Evolutionary conservation across 306 rosid genomes (phyloP).

Genomic region (Quercus cerris): DNA sequence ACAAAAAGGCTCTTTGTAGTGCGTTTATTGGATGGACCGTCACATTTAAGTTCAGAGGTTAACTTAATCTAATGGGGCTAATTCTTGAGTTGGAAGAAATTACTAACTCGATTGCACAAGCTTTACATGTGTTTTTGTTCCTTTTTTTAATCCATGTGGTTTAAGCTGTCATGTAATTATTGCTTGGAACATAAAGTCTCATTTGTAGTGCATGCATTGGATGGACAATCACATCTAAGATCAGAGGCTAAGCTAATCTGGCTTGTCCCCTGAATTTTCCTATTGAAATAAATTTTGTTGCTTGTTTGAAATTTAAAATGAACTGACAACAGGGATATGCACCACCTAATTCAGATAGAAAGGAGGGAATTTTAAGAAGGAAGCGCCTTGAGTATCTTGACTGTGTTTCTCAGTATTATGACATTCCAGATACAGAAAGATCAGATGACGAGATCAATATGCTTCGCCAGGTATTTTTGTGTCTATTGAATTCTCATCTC

Average conservation of each 20-base stretch:
- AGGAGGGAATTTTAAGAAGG: constrained; percentile 91
- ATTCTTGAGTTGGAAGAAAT: too few species aligned
- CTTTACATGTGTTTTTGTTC: too few species aligned
- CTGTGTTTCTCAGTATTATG: constrained; percentile 80
- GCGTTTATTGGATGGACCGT: too few species aligned
- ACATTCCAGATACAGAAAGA: constrained; percentile 82
- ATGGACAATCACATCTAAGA: neutral
- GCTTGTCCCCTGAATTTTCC: constrained; percentile 10
- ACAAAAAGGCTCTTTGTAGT: too few species aligned
- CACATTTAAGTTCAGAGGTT: too few species aligned
- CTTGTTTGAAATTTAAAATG: constrained; percentile 63
- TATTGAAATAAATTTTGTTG: constrained; percentile 16
- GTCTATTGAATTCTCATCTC: constrained; percentile 6
- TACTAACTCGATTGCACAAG: too few species aligned
- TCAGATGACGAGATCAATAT: constrained; percentile 95
- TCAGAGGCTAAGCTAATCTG: constrained; percentile 12
- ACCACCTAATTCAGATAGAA: constrained; percentile 98
- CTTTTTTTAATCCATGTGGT: neutral
- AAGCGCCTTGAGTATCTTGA: constrained; percentile 96
- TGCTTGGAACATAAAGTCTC: neutral
- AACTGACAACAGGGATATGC: constrained; percentile 98
- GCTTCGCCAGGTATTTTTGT: constrained; percentile 85
- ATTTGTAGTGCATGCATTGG: too few species aligned
- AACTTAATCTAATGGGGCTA: too few species aligned
- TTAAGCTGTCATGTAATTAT: neutral